Conservation (phyloP, 2,329 filamentous ascomycete genomes). For the Thielaviopsis ethacetica region DNA sequence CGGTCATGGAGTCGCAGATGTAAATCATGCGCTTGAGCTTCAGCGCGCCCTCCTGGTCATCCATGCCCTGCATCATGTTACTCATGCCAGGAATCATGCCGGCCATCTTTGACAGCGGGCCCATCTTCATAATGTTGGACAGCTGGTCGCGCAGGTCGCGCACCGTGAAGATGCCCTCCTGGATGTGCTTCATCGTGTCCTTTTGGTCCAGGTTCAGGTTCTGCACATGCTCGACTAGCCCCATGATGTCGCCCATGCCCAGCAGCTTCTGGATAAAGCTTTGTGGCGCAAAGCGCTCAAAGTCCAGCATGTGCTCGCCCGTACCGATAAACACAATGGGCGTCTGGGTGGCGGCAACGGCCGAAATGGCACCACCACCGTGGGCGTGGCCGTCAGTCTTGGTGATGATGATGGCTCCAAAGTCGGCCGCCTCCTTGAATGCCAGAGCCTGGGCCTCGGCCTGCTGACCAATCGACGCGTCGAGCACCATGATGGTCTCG, state of each 20-base stretch:
- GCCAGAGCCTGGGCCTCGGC: slow-evolving; percentile 88
- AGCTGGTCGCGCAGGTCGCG: slow-evolving; percentile 90
- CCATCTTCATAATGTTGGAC: slow-evolving; percentile 99
- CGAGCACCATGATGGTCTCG: slow-evolving; percentile 96
- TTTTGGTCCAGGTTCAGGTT: slow-evolving; percentile 92
- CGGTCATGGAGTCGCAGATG: slow-evolving; percentile 96
- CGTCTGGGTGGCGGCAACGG: slow-evolving; percentile 87
- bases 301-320: slow-evolving; percentile 88
- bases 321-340: slow-evolving; percentile 98
- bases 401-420: slow-evolving; percentile 96
- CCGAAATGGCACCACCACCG: slow-evolving; percentile 92
- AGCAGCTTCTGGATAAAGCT: slow-evolving; percentile 88
- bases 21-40: slow-evolving; percentile 98
- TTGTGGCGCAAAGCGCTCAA: slow-evolving; percentile 83
- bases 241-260: slow-evolving; percentile 94
- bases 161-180: slow-evolving; percentile 89
- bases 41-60: slow-evolving; percentile 85
- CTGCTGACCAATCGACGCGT: slow-evolving; percentile 90
- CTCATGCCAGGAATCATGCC: slow-evolving; percentile 96
- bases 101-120: slow-evolving; percentile 88
- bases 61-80: slow-evolving; percentile 87
- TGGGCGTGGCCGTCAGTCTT: slow-evolving; percentile 95
- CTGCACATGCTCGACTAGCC: slow-evolving; percentile 91
- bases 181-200: slow-evolving; percentile 97
- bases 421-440: slow-evolving; percentile 94